A percentile compares a stretch with the other conserved stretches of the same genome.
These are phyloP conservation scores for Beverwykella pulmonaria DNA, from an alignment of 495 filamentous ascomycete genomes.

Conservation along the genomic window DNA sequence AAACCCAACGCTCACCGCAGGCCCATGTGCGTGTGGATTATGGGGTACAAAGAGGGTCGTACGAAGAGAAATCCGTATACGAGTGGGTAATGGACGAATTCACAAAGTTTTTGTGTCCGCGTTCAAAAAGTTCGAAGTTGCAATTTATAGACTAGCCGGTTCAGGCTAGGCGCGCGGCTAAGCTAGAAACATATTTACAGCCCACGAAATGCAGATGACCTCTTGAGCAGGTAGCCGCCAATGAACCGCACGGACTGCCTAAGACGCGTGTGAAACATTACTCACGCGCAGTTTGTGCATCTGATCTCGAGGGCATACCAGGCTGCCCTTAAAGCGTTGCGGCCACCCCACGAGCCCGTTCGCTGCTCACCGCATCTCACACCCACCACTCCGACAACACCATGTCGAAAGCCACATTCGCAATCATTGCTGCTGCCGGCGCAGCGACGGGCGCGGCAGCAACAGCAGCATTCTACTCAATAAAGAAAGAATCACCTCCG, in stretches of 20 bases:
- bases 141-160: background rate
- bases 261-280: slow-evolving; percentile 38
- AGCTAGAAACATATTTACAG: slow-evolving; percentile 12
- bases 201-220: slow-evolving; percentile 31
- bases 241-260: slow-evolving; percentile 13
- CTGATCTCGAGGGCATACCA: slow-evolving; percentile 20
- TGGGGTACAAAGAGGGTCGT: background rate
- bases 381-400: slow-evolving; percentile 1
- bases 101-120: background rate
- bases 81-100: background rate
- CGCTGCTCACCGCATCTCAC: background rate
- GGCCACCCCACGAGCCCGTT: background rate
- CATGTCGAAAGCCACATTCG: slow-evolving; percentile 64
- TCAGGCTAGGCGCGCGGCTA: background rate
- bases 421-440: slow-evolving; percentile 83
- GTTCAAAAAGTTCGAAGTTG: background rate
- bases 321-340: slow-evolving; percentile 5
- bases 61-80: too few species aligned
- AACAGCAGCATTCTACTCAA: slow-evolving; percentile 76
- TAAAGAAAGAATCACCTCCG: slow-evolving; percentile 51
- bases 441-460: slow-evolving; percentile 85
- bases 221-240: slow-evolving; percentile 16
- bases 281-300: slow-evolving; percentile 36
- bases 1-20: background rate
- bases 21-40: background rate